These are phyloP conservation scores for Aspergillus sp. DNA, from an alignment of 2,329 filamentous ascomycete species.

Conservation along the genomic window DNA sequence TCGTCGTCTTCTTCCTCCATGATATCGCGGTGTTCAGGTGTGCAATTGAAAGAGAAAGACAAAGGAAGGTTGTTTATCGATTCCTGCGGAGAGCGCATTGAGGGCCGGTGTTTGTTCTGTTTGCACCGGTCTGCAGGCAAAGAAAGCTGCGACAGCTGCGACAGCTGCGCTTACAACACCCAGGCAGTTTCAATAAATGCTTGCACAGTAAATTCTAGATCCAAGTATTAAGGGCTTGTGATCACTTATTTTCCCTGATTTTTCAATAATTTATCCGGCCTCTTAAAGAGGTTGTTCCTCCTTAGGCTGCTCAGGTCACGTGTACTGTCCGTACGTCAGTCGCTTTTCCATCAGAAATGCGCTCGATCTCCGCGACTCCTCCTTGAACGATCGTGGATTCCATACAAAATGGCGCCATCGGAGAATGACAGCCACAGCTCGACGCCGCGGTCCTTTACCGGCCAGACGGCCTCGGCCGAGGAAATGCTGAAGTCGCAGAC, in stretches of 20 bases:
- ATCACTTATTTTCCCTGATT: too few species aligned
- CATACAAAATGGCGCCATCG: constrained; percentile 24
- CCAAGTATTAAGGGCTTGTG: too few species aligned
- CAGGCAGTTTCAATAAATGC: not conserved
- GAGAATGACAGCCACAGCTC: constrained; percentile 42
- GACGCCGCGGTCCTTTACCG: constrained; percentile 61
- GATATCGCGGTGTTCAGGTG: constrained; percentile 17
- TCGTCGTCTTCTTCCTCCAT: constrained; percentile 52
- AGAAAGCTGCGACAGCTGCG: not conserved
- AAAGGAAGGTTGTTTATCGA: constrained; percentile 16
- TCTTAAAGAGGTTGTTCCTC: not conserved
- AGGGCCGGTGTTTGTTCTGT: constrained; percentile 21
- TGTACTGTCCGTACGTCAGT: constrained; percentile 12
- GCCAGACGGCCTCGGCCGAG: constrained; percentile 73
- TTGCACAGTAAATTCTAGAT: not conserved
- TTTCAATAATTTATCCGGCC: not conserved
- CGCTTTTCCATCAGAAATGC: not conserved
- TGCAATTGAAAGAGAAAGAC: constrained; percentile 1
- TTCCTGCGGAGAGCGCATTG: constrained; percentile 17
- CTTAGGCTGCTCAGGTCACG: constrained; percentile 9
- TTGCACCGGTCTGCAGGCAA: constrained; percentile 13
- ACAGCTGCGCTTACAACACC: too few species aligned
- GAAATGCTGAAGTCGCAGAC: constrained; percentile 82
- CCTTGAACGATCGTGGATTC: not conserved
- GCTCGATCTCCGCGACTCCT: not conserved